Base-by-base conservation (phyloP, 2,329 filamentous ascomycete genomes). In the Lasiodiplodia gonubiensis region DNA sequence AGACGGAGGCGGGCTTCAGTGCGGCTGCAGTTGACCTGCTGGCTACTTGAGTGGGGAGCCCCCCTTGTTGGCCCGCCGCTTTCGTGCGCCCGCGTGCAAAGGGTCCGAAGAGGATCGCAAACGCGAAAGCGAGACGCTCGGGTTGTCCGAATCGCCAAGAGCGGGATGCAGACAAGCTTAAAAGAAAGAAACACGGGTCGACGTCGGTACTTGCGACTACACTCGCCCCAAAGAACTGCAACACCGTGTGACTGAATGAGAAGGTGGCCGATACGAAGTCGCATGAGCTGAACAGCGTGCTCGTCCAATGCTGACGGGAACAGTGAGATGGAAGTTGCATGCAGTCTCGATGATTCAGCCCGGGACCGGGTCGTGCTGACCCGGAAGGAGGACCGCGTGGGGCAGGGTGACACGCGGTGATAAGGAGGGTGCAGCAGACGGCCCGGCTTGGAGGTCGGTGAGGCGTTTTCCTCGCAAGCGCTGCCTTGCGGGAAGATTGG, bases 381-480 rank as follows among this genome's bases (percentile, higher is more conserved):
- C 46, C 59, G 59, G 59, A 11, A n/a, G 18, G 25, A 7, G 27
- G 30, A 18, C 5, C 10, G 59, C 21, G 59, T 51, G 59, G 59
- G 46, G 21, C 39, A n/a, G 16, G 25, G 7, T 10, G 25, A 25
- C 57, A 35, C 39, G 39, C 42, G 57, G 6, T 33, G 57, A 61
- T 49, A 48, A 42, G 25, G n/a, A 61, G 53, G 53, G 53, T 12
- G 53, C 53, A 55, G 53, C 30, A 21, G 53, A 39, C 21, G 53
- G 53, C 14, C 53, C 54, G 21, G 57, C 39, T 18, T 30, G 23
- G 54, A n/a, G 8, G 57, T 48, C 39, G 23, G 57, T 49, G 57
- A 61, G 57, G 57, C 25, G 57, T 61, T 61, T 61, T 8, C 3
- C 27, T 63, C 59, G 59, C 59, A 63, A 63, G 59, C 27, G 23